Conservation (phyloP, 768 basidiomycete genomes). For the Brasilioporus rufonigricans region DNA sequence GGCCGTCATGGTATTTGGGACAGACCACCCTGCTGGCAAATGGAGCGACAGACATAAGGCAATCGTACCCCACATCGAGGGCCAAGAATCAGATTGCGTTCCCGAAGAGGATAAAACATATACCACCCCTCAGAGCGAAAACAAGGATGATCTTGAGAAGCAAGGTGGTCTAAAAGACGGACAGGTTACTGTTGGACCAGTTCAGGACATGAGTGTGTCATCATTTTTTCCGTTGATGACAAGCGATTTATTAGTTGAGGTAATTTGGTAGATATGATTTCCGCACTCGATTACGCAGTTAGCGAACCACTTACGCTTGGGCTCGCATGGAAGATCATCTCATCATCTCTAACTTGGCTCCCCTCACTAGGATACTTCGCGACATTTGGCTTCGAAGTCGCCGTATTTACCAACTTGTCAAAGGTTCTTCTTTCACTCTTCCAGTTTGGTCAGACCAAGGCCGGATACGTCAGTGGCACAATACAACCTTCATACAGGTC, state of each 20-base stretch:
- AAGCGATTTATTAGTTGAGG: neutral
- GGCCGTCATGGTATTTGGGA: conserved; percentile 1
- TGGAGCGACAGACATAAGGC: neutral
- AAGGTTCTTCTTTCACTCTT: neutral
- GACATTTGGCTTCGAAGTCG: conserved; percentile 4
- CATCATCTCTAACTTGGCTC: conserved; percentile 2
- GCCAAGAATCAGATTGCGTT: neutral
- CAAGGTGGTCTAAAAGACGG: conserved; percentile 18
- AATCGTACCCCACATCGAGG: neutral
- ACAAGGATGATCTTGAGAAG: conserved; percentile 22
- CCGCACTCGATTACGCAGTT: conserved; percentile 2
- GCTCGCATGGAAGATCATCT: neutral
- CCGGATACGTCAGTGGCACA: neutral
- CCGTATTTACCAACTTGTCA: conserved; percentile 2
- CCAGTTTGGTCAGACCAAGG: neutral
- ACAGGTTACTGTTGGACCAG: conserved; percentile 9
- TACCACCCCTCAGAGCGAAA: neutral
- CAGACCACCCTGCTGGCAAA: conserved; percentile 5
- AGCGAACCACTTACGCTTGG: neutral
- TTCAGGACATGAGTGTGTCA: neutral
- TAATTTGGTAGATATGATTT: conserved; percentile 12
- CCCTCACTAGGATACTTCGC: conserved; percentile 2
- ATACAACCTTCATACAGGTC: neutral
- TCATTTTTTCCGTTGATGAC: neutral
- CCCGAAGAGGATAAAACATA: conserved; percentile 18